Evolutionary conservation across 495 filamentous ascomycete species (phyloP), one percentile per base, ranked within the genome.

Genomic region (Alectoria sarmentosa): DNA sequence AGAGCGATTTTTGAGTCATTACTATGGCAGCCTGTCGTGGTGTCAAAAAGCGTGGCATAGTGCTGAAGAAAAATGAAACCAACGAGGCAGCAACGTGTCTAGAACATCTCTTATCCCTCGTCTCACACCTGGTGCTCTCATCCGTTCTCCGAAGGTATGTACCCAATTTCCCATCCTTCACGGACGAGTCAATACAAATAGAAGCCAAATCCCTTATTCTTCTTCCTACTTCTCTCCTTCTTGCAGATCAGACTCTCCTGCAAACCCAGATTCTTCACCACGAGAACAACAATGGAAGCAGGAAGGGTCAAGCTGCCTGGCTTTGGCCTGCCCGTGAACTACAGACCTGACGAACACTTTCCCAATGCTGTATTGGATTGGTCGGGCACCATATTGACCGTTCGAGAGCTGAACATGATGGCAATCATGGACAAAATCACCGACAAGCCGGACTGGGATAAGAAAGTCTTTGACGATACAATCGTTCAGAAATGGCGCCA

Each of bases 381-480:
- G 64, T 46, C 66, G 15, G 60, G 60, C 48, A 54, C n/a, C 21
- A 41, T 57, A 52, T 52, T 72, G 48, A 74, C 74, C 2, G 41
- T 74, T 26, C 72, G 76, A 36, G 80, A 81, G 66, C 70, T 74
- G 37, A 68, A 57, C 6, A 77, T 80, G 72, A 66, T 78, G 30
- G 56, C 62, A 1, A 42, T 76, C 17, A 78, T 82, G 72, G 75
- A 80, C 58, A 36, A 64, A 7, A 67, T 81, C 23, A 77, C 80
- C 37, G 74, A 84, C 67, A 81, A 80, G 63, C 73, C 74, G 10
- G 73, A 77, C 30, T 86, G 81, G 84, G 75, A 82, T 60, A 69
- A 71, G 21, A 82, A 86, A 67, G 77, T 86, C 63, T 83, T 82
- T 48, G 76, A 86, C 66, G 74, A 81, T 4, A 52, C 65, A 46